These are phyloP conservation scores for Viola pubescens DNA, from an alignment of 441 rosid species.

Conservation along the genomic window DNA sequence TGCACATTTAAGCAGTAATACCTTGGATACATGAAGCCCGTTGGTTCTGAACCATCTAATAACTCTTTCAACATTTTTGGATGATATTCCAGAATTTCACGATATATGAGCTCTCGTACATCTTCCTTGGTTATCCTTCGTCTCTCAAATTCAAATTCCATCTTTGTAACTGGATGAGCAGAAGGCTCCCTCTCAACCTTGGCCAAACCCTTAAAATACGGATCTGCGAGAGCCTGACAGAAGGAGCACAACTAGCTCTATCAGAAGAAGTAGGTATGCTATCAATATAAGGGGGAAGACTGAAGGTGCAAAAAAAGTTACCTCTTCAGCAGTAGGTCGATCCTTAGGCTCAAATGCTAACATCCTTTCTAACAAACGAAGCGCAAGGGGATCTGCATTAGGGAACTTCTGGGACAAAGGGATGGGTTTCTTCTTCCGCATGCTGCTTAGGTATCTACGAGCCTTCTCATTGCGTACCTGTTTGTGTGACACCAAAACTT, in stretches of 20 bases:
- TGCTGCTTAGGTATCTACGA: slow-evolving; percentile 82
- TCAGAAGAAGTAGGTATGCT: slow-evolving; percentile 11
- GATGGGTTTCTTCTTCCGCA: slow-evolving; percentile 81
- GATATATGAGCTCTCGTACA: slow-evolving; percentile 82
- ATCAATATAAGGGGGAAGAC: slow-evolving; percentile 11
- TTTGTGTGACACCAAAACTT: slow-evolving; percentile 15
- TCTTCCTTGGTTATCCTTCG: slow-evolving; percentile 94
- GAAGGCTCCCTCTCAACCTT: slow-evolving; percentile 96
- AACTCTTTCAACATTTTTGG: slow-evolving; percentile 85
- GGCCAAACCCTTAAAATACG: slow-evolving; percentile 88
- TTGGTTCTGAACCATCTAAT: slow-evolving; percentile 87
- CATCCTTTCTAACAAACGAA: slow-evolving; percentile 81
- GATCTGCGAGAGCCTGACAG: slow-evolving; percentile 87
- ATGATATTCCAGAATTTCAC: slow-evolving; percentile 89
- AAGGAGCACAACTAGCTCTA: slow-evolving; percentile 12
- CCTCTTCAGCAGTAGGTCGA: slow-evolving; percentile 95
- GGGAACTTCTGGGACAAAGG: slow-evolving; percentile 87
- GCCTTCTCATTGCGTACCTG: slow-evolving; percentile 98
- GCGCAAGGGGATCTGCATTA: slow-evolving; percentile 83
- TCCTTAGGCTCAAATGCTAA: slow-evolving; percentile 91
- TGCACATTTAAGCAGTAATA: slow-evolving; percentile 18
- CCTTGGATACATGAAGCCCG: slow-evolving; percentile 95
- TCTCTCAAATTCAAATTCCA: slow-evolving; percentile 97
- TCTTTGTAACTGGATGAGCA: slow-evolving; percentile 87
- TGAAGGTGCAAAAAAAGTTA: slow-evolving; percentile 13